Evolutionary conservation across 192 early-diverging fungal genomes (phyloP).

Genomic region (Backusella luteola): DNA sequence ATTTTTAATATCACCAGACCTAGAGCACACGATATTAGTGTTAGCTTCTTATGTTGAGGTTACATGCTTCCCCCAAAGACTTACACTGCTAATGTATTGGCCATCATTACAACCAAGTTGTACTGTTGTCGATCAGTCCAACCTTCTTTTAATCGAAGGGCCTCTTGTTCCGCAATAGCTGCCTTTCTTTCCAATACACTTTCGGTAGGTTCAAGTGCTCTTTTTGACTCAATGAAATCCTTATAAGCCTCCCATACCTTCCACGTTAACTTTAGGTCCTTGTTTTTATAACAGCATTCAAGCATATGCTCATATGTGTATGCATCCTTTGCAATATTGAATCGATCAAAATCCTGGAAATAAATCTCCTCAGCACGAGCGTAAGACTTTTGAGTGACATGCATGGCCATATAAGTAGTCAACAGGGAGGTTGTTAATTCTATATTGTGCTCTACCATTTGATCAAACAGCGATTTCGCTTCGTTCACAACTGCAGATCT

Average conservation of each 20-base stretch:
- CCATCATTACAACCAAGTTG: conserved; percentile 56
- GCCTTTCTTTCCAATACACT: conserved; percentile 62
- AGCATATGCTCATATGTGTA: conserved; percentile 63
- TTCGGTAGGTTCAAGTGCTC: conserved; percentile 54
- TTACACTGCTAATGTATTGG: conserved; percentile 64
- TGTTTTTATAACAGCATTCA: conserved; percentile 57
- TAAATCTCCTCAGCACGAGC: conserved; percentile 48
- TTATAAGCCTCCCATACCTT: conserved; percentile 69
- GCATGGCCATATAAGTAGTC: conserved; percentile 58
- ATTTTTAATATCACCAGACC: conserved; percentile 22
- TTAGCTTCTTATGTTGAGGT: background rate
- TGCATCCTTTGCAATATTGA: conserved; percentile 49
- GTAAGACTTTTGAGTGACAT: conserved; percentile 53
- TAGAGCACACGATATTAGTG: background rate
- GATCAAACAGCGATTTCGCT: conserved; percentile 32
- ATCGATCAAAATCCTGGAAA: conserved; percentile 48
- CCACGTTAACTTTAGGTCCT: conserved; percentile 58
- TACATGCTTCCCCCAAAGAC: background rate
- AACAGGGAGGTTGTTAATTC: conserved; percentile 46
- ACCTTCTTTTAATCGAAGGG: conserved; percentile 40
- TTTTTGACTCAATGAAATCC: conserved; percentile 51
- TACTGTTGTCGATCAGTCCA: conserved; percentile 57
- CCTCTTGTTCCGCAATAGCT: conserved; percentile 43
- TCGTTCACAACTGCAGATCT: conserved; percentile 33
- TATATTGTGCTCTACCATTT: conserved; percentile 17